Evolutionary conservation across 2,329 filamentous ascomycete species (phyloP), one percentile per base, ranked within the genome.

Genomic region (Rhynchosporium graminicola): DNA sequence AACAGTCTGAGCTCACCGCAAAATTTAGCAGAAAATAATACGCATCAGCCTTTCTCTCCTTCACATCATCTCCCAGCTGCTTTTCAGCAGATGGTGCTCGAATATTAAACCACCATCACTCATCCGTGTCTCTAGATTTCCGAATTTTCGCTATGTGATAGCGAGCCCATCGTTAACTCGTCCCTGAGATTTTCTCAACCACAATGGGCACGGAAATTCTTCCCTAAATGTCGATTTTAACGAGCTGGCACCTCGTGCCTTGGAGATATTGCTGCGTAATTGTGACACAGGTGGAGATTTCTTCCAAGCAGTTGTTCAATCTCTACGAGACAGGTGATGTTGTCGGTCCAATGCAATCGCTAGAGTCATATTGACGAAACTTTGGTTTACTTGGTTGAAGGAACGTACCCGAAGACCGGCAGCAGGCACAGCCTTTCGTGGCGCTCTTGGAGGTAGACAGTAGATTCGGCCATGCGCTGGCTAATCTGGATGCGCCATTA

Each of bases 121-220:
- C 42, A 50, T 54, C 51, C 33, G 31, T 48, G 51, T 55, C 43
- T 9, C 52, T 45, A 52, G 52, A 36, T 54, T 20, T 36, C 28
- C 10, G 40, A 20, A 59, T 13, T 45, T 13, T 59, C 54, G 33
- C 45, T 38, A 29, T 13, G 48, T n/a, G 59, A 59, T 3, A 12
- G 42, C 9, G 20, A 40, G 6, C 40, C 62, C 43, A 10, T 66
- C 2, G 59, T 66, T 6, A 66, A 66, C 42, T 66, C 64, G 26
- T 66, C 62, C 4, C 51, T 64, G 5, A 60, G 60, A 54, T 66
- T 66, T 66, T 66, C 50, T 62, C 59, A 3, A 60, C 64, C 0
- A 57, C 52, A 36, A 56, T 59, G 20, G 46, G 57, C 33, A 56
- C 64, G 2, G 38, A 64, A 40, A 62, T 33, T 38, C 62, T 66